Evolutionary conservation across 208 protist species (phyloP).

Genomic region (Acanthamoeba lenticulata): DNA sequence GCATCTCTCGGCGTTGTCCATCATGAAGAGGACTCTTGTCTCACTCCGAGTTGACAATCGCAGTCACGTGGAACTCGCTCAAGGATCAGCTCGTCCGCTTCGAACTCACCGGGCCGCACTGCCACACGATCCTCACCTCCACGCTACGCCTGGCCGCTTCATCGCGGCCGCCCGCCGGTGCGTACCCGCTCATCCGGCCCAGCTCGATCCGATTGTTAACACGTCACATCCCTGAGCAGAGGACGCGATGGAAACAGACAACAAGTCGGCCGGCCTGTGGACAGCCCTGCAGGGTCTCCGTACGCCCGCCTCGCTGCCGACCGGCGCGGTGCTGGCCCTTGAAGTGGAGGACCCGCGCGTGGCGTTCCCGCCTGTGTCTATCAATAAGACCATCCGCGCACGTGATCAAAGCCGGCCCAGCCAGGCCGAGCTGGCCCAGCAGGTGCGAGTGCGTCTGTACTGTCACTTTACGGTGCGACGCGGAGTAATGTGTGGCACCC

Average conservation of each 20-base stretch:
- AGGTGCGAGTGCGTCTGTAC: neutral
- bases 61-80: constrained; percentile 55
- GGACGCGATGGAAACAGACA: neutral
- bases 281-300: constrained; percentile 31
- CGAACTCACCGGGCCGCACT: constrained; percentile 74
- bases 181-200: neutral
- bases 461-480: too few relatives aligned
- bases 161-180: too few relatives aligned
- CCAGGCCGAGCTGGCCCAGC: neutral
- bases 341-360: constrained; percentile 70
- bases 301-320: constrained; percentile 70
- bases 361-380: constrained; percentile 16
- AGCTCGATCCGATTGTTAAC: neutral
- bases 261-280: constrained; percentile 49
- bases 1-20: neutral
- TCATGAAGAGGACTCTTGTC: neutral
- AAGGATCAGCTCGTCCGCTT: constrained; percentile 73
- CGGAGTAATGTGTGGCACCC: too few relatives aligned
- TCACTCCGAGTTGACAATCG: too few relatives aligned
- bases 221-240: neutral
- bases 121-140: constrained; percentile 59
- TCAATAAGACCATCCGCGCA: constrained; percentile 20
- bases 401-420: neutral
- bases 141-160: constrained; percentile 51
- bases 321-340: constrained; percentile 61